These are phyloP conservation scores for Yamadazyma atmosphaerica DNA, from an alignment of 1,139 yeast species.

Conservation along the genomic window DNA sequence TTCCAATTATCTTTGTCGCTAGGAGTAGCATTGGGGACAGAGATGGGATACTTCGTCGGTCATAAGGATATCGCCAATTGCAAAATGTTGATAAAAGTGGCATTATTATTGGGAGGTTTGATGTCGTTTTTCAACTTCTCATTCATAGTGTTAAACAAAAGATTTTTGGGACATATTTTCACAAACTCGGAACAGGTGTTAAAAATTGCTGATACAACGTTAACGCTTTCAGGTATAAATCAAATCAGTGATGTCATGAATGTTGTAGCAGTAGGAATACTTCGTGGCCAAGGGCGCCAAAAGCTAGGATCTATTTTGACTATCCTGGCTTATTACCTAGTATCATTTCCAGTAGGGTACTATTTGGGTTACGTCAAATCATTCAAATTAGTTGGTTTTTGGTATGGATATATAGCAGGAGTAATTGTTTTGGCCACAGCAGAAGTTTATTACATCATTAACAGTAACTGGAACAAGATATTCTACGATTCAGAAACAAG, in stretches of 20 bases:
- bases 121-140: conserved; percentile 29
- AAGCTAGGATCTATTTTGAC: conserved; percentile 34
- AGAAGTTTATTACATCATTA: conserved; percentile 23
- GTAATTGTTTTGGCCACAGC: conserved; percentile 29
- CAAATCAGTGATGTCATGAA: conserved; percentile 40
- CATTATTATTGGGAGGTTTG: conserved; percentile 22
- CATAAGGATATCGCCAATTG: conserved; percentile 43
- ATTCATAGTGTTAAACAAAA: conserved; percentile 42
- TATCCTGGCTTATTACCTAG: conserved; percentile 21
- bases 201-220: conserved; percentile 20
- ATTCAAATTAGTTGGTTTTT: conserved; percentile 29
- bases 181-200: conserved; percentile 28
- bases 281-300: conserved; percentile 44
- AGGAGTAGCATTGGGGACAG: conserved; percentile 38
- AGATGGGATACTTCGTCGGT: conserved; percentile 41
- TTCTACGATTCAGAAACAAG: neutral
- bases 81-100: conserved; percentile 22
- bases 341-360: conserved; percentile 22
- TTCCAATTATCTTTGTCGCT: conserved; percentile 42
- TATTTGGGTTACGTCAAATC: conserved; percentile 19
- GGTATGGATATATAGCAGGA: conserved; percentile 37
- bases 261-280: conserved; percentile 39
- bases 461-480: conserved; percentile 27
- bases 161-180: conserved; percentile 24
- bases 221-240: conserved; percentile 31